These are phyloP conservation scores for Rhinocladiella mackenziei DNA, from an alignment of 2,329 filamentous ascomycete species.

Conservation along the genomic window DNA sequence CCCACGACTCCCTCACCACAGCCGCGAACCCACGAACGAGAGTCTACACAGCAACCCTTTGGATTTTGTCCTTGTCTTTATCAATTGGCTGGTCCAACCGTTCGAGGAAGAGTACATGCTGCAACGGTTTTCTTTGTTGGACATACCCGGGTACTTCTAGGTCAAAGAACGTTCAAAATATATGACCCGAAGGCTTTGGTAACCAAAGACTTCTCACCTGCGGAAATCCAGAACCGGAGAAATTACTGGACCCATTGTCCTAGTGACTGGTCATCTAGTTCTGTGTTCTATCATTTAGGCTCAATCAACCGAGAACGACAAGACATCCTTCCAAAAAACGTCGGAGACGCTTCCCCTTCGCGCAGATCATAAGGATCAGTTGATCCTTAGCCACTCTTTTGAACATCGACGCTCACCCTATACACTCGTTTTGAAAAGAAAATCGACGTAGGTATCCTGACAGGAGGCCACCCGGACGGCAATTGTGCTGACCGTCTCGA, in stretches of 20 bases:
- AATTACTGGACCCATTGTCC: not conserved
- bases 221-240: too few species aligned
- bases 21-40: not conserved
- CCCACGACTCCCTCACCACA: slow-evolving; percentile 1
- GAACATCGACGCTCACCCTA: slow-evolving; percentile 18
- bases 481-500: slow-evolving; percentile 6
- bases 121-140: slow-evolving; percentile 16
- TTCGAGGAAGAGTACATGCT: slow-evolving; percentile 12
- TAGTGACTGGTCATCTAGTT: not conserved
- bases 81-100: slow-evolving; percentile 25
- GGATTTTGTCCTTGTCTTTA: slow-evolving; percentile 16
- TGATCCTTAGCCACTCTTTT: slow-evolving; percentile 30
- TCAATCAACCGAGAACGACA: slow-evolving; percentile 4
- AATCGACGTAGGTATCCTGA: slow-evolving; percentile 9
- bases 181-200: slow-evolving; percentile 5
- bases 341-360: slow-evolving; percentile 8
- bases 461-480: not conserved
- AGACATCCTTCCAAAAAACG: slow-evolving; percentile 1
- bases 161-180: slow-evolving; percentile 20
- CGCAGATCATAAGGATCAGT: slow-evolving; percentile 17
- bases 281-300: not conserved
- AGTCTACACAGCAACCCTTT: slow-evolving; percentile 3
- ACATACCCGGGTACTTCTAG: slow-evolving; percentile 12
- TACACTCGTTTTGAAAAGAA: slow-evolving; percentile 23
- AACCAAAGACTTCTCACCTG: slow-evolving; percentile 11